Evolutionary conservation across 805 yeast species (phyloP).

Genomic region (Kurtzmaniella cleridarum): DNA sequence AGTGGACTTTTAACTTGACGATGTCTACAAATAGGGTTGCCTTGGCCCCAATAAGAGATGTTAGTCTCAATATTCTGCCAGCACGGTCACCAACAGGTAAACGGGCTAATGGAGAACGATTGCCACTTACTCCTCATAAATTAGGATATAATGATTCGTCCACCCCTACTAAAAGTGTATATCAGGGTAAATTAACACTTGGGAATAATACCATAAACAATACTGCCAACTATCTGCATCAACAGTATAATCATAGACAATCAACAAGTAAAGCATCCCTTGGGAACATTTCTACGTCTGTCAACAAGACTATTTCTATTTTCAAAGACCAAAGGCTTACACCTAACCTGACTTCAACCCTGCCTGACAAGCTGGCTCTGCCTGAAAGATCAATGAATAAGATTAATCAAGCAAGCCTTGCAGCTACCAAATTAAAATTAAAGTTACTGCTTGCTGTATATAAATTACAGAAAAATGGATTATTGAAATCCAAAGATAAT

Average conservation of each 20-base stretch:
- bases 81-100: constrained; percentile 1
- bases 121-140: constrained; percentile 1
- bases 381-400: constrained; percentile 8
- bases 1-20: too few relatives aligned
- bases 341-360: constrained; percentile 4
- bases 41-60: constrained; percentile 31
- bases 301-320: constrained; percentile 1
- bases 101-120: not conserved
- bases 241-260: not conserved
- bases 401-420: constrained; percentile 32
- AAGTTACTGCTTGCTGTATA: constrained; percentile 38
- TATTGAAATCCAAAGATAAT: constrained; percentile 5
- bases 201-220: not conserved
- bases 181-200: not conserved
- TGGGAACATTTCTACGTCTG: not conserved
- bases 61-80: constrained; percentile 21
- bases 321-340: constrained; percentile 5
- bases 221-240: not conserved
- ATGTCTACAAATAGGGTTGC: constrained; percentile 23
- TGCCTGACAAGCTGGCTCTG: constrained; percentile 4
- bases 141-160: not conserved
- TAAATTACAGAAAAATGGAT: constrained; percentile 22
- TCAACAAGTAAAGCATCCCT: not conserved
- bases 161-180: not conserved
- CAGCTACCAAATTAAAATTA: constrained; percentile 39